Evolutionary conservation across 139 green algal genomes (phyloP).

Genomic region (Chlorella ohadii): DNA sequence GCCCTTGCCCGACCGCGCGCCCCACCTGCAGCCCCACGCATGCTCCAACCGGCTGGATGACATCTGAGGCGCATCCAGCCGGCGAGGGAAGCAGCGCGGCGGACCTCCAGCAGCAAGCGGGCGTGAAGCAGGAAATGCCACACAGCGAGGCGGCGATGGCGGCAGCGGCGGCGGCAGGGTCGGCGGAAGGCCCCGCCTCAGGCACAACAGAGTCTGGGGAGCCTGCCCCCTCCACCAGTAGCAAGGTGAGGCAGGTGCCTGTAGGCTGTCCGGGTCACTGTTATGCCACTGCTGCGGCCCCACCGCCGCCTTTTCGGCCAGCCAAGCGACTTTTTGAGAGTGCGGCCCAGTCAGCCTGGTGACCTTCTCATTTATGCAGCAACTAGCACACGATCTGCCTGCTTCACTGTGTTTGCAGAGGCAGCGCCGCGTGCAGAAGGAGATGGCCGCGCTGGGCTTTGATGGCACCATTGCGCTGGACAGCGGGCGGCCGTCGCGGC

Average conservation of each 20-base stretch:
- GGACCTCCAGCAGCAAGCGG: slow-evolving; percentile 6
- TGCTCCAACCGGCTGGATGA: slow-evolving; percentile 22
- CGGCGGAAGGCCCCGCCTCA: not conserved
- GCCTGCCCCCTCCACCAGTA: not conserved
- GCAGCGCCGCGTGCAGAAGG: slow-evolving; percentile 4
- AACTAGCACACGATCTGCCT: not conserved
- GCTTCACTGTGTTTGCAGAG: not conserved
- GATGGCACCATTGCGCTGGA: not conserved
- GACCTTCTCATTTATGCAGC: no score
- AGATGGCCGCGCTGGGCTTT: not conserved
- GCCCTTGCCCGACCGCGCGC: no score
- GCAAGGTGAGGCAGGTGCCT: not conserved
- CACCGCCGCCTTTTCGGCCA: no score
- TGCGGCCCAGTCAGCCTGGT: no score
- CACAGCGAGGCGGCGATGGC: not conserved
- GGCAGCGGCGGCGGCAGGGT: not conserved
- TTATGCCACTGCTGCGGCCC: no score
- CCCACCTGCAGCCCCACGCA: no score
- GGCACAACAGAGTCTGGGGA: not conserved
- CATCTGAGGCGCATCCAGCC: slow-evolving; percentile 3
- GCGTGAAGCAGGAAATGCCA: not conserved
- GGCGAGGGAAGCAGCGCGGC: not conserved
- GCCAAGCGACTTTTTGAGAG: no score
- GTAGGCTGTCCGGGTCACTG: not conserved
- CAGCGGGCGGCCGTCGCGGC: slow-evolving; percentile 2